Evolutionary conservation across 2,329 filamentous ascomycete species (phyloP).

Genomic region (Cercospora berteroae): DNA sequence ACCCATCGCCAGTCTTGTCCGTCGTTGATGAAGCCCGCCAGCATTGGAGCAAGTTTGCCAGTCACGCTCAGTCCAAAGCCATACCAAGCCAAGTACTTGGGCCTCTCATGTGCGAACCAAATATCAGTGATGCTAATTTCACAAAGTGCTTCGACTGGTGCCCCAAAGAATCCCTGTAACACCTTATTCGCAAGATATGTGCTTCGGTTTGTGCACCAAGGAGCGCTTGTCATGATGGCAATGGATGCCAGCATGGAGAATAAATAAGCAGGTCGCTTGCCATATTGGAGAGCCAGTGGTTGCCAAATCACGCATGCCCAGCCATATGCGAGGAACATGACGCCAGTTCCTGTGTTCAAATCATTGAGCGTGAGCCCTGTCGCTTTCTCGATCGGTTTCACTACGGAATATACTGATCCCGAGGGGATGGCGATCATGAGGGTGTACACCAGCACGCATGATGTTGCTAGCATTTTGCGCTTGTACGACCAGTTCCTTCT

Average conservation of each 20-base stretch:
- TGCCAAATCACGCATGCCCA: constrained; percentile 55
- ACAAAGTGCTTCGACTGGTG: constrained; percentile 50
- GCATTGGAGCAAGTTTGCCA: constrained; percentile 41
- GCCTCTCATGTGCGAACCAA: constrained; percentile 34
- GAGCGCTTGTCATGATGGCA: constrained; percentile 45
- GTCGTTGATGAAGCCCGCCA: constrained; percentile 52
- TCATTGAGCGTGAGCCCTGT: constrained; percentile 47
- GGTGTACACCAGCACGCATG: constrained; percentile 44
- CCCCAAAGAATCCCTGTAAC: constrained; percentile 49
- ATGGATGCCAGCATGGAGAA: constrained; percentile 43
- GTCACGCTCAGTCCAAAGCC: constrained; percentile 30
- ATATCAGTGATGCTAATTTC: constrained; percentile 34
- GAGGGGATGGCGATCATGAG: constrained; percentile 50
- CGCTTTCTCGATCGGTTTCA: constrained; percentile 48
- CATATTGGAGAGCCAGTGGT: constrained; percentile 52
- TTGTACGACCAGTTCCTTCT: constrained; percentile 44
- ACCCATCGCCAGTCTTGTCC: constrained; percentile 52
- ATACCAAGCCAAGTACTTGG: constrained; percentile 35
- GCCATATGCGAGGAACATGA: constrained; percentile 52
- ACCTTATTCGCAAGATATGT: constrained; percentile 51
- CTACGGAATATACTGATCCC: constrained; percentile 50
- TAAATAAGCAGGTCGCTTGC: constrained; percentile 50
- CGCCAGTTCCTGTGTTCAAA: constrained; percentile 51
- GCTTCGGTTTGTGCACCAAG: constrained; percentile 45
- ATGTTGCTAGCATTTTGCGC: constrained; percentile 44